Percentiles rank a stretch among this genome's conserved stretches.
Conservation (phyloP, 345 rosid genomes). For the Toxicodendron radicans region DNA sequence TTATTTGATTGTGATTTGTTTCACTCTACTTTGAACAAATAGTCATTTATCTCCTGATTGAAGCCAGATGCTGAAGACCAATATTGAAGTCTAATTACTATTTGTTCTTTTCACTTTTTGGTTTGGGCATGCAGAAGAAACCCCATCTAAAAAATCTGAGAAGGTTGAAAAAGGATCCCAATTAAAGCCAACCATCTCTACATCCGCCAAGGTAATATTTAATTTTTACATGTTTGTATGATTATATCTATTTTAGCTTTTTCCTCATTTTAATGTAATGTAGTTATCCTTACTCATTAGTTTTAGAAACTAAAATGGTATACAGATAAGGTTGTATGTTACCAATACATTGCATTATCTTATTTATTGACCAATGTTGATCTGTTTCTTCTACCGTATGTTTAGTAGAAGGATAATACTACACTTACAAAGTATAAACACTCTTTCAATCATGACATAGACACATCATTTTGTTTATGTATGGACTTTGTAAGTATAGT, state of each 20-base stretch:
- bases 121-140: slow-evolving; percentile 41
- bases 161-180: slow-evolving; percentile 44
- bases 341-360: not conserved
- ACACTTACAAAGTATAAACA: no score
- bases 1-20: no score
- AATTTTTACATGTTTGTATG: slow-evolving; percentile 1
- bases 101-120: not conserved
- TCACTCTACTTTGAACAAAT: no score
- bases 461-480: no score
- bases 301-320: slow-evolving; percentile 15
- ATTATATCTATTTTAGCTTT: slow-evolving; percentile 6
- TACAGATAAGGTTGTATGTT: not conserved
- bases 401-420: slow-evolving; percentile 51
- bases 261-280: not conserved
- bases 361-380: not conserved
- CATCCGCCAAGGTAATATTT: slow-evolving; percentile 49
- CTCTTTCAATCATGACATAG: no score
- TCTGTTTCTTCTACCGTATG: slow-evolving; percentile 18
- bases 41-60: not conserved
- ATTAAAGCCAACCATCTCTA: slow-evolving; percentile 37
- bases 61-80: not conserved
- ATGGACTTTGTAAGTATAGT: not conserved
- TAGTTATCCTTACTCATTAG: not conserved
- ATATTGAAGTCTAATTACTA: not conserved
- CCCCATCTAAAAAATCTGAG: slow-evolving; percentile 36